Percentiles rank a stretch among this genome's conserved stretches.
Evolutionary conservation across 2,329 filamentous ascomycete species (phyloP).

Genomic region (Neonectria faginata): DNA sequence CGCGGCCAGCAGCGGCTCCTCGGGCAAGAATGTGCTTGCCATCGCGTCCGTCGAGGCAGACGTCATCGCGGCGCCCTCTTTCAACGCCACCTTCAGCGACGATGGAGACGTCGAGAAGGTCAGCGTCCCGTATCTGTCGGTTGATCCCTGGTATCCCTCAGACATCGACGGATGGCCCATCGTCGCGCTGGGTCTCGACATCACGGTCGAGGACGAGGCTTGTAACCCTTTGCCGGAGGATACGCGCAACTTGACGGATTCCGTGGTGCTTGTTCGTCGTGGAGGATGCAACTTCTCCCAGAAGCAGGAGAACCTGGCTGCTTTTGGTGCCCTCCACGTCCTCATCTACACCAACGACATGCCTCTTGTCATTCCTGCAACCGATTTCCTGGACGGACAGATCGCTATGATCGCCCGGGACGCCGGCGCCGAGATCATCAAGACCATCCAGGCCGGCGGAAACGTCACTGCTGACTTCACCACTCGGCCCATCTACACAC

Average conservation of each 20-base stretch:
- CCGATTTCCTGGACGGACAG: conserved; percentile 25
- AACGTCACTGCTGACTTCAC: conserved; percentile 49
- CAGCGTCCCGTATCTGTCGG: conserved; percentile 50
- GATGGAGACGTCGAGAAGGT: conserved; percentile 40
- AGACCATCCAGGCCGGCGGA: conserved; percentile 40
- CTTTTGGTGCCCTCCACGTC: conserved; percentile 45
- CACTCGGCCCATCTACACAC: conserved; percentile 34
- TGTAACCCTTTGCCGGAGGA: not conserved
- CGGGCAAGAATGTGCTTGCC: conserved; percentile 56
- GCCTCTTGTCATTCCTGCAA: conserved; percentile 26
- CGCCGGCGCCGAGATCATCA: conserved; percentile 44
- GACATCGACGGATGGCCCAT: conserved; percentile 52
- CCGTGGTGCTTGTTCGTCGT: conserved; percentile 46
- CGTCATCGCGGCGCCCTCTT: conserved; percentile 24
- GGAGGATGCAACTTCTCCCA: conserved; percentile 46
- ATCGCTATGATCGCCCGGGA: conserved; percentile 31
- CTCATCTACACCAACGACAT: conserved; percentile 48
- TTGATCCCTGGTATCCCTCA: conserved; percentile 49
- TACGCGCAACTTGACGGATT: conserved; percentile 18
- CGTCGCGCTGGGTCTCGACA: conserved; percentile 32
- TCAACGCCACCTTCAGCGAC: conserved; percentile 48
- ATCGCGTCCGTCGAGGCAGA: conserved; percentile 57
- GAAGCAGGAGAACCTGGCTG: conserved; percentile 46
- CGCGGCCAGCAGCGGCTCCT: conserved; percentile 54
- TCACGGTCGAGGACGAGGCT: not conserved